Percentiles rank a stretch among this genome's conserved stretches.
phyloP scores from a whole-genome alignment of 495 filamentous ascomycete species.

The Trichocladium uniseriatum region DNA sequence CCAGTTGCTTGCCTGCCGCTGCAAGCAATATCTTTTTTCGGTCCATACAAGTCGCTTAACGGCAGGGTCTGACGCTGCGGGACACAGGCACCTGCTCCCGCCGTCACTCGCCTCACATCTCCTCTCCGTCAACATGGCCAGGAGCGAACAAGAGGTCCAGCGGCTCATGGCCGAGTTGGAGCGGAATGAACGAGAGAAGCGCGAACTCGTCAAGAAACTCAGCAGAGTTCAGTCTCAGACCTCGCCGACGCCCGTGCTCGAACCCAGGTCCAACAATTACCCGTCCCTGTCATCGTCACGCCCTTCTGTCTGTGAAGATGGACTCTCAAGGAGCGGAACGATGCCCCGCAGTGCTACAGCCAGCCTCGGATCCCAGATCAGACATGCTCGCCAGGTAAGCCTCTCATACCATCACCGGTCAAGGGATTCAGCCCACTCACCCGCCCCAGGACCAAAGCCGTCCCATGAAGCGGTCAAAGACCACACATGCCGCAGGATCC shows the following conservation, averaged over 20 bases:
- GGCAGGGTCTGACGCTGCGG: neutral
- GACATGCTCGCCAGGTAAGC: conserved; percentile 16
- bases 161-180: conserved; percentile 13
- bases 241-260: conserved; percentile 7
- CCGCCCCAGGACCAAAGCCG: conserved; percentile 16
- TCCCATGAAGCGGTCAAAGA: conserved; percentile 29
- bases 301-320: conserved; percentile 18
- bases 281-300: conserved; percentile 19
- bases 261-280: conserved; percentile 22
- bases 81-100: conserved; percentile 3
- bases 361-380: neutral
- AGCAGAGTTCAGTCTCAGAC: conserved; percentile 11
- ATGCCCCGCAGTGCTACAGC: conserved; percentile 23
- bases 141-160: conserved; percentile 15
- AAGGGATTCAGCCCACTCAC: conserved; percentile 7
- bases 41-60: neutral
- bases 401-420: neutral
- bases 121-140: neutral
- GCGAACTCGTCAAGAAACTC: conserved; percentile 14
- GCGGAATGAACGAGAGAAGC: conserved; percentile 13
- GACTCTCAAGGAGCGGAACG: conserved; percentile 25
- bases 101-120: neutral
- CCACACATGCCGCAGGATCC: conserved; percentile 16
- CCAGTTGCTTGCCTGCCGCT: conserved; percentile 7
- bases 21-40: conserved; percentile 5